Base-by-base conservation (phyloP, 371 early-diverging fungal species). In the Mortierella sp. region DNA sequence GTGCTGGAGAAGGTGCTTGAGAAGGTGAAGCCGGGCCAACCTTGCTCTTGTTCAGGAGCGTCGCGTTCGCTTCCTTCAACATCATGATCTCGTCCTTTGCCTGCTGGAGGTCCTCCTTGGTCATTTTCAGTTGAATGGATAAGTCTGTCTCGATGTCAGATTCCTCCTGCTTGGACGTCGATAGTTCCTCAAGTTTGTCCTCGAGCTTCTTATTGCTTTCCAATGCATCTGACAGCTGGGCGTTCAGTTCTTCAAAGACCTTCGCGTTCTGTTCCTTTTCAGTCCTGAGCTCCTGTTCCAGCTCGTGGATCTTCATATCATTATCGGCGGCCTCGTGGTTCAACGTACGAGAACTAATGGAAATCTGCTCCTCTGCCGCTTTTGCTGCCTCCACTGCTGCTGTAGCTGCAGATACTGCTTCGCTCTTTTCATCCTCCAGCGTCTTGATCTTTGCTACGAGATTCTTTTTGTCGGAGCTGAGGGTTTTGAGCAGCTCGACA, bases 71-170 rank as follows among this genome's bases (percentile, higher is more conserved):
- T 19, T 61, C 58, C 49, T 61, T 70, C 34, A 64, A 21, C 2
- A 23, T 12, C 19, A 1, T 17, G 37, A 65, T 61, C 30, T 76
- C 78, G 15, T 56, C 50, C 28, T 57, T 64, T 19, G 61, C 58
- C 28, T 76, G 57, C 51, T 70, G 65, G 24, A 76, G 58, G 15
- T 63, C 75, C 2, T 64, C 75, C 39, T 60, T 75, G 12, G 60
- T 28, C 64, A 60, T 53, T 32, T 75, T 56, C 17, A 75, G 44
- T 15, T 72, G 67, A 26, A 66, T 66, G 6, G 72, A 59, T 3
- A 68, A 4, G 21, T 62, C 64, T 27, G 39, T 47, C 17, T 64
- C 60, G 2, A 28, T 42, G 17, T 68, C 56, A 39, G 23, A 56
- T 12, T 59, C 60, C 19, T 61, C 64, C 1, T 44, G 55, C 19